Base-by-base conservation (phyloP, 2,329 filamentous ascomycete genomes). In the Rhytidhysteron rufulum region DNA sequence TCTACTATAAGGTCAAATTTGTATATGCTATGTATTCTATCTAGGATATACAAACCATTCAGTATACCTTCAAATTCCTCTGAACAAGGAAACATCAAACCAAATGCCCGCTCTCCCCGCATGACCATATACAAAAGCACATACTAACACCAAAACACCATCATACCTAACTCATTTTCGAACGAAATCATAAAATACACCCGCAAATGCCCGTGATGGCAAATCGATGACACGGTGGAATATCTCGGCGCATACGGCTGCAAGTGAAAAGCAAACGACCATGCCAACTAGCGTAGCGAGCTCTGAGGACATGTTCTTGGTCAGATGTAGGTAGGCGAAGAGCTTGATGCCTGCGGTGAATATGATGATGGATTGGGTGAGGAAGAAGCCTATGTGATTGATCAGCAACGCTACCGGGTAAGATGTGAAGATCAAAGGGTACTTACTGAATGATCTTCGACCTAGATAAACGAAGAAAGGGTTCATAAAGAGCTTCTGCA, bases 401-500 rank as follows among this genome's bases (percentile, higher is more conserved):
- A 17, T 38, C 32, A 25, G 15, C n/a, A 40, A 31, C 4, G 5
- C 3, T 37, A 43, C 13, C 15, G 32, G 25, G n/a, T 32, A 19
- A 10, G 21, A 11, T 16, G 30, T 18, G 24, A 31, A 30, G 15
- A 48, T 35, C 13, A 37, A 20, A 19, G 27, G 16, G 4, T n/a
- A 58, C 68, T 61, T 60, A 72, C 70, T 71, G 39, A 71, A 63
- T 13, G 68, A 70, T 37, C 70, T 54, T 37, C 51, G 62, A 11
- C 70, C 70, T 4, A 73, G 42, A 25, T 54, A 62, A 15, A 67
- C 54, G 16, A 72, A 54, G 3, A 63, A 32, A 9, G 43, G 51
- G 40, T 58, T 64, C 20, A 55, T 45, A 15, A 73, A 60, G 3
- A 68, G 34, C 11, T 40, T 55, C 41, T 68, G 67, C 18, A 69